phyloP scores from a whole-genome alignment of 1,284 basidiomycete genomes.

The Lentinus polychrous region DNA sequence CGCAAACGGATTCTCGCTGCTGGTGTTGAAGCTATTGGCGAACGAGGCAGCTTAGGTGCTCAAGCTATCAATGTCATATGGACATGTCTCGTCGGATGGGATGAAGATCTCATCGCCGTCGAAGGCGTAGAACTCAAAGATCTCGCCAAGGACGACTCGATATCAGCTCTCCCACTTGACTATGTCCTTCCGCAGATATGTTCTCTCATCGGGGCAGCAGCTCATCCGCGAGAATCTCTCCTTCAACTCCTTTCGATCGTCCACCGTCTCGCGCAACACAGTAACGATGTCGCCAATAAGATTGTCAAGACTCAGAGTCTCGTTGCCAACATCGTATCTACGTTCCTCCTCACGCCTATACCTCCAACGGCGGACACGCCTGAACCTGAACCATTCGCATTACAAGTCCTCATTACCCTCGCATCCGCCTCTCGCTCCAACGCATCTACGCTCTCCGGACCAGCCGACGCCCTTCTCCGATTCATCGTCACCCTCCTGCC shows the following conservation, averaged over 20 bases:
- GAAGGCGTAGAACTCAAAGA: conserved; percentile 42
- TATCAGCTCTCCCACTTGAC: conserved; percentile 45
- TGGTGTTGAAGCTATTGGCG: conserved; percentile 55
- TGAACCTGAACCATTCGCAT: conserved; percentile 42
- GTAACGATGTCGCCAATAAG: conserved; percentile 43
- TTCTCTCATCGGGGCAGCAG: conserved; percentile 31
- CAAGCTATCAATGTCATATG: conserved; percentile 65
- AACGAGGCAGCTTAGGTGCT: conserved; percentile 62
- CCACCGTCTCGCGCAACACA: conserved; percentile 53
- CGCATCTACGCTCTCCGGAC: conserved; percentile 51
- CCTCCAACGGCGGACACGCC: conserved; percentile 26
- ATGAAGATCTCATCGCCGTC: conserved; percentile 31
- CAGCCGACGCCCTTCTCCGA: conserved; percentile 65
- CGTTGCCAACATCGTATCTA: conserved; percentile 44
- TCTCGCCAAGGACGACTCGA: conserved; percentile 14
- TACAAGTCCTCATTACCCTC: conserved; percentile 57
- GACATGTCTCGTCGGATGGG: conserved; percentile 63
- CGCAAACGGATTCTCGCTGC: conserved; percentile 56
- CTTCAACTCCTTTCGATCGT: conserved; percentile 59
- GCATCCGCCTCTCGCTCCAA: conserved; percentile 60
- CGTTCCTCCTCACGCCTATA: conserved; percentile 50
- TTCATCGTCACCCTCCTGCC: conserved; percentile 45
- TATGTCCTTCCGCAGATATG: conserved; percentile 48
- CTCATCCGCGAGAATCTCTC: conserved; percentile 42
- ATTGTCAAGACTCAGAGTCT: conserved; percentile 52